Evolutionary conservation across 2,329 filamentous ascomycete species (phyloP).

Genomic region (Xylaria sp.): DNA sequence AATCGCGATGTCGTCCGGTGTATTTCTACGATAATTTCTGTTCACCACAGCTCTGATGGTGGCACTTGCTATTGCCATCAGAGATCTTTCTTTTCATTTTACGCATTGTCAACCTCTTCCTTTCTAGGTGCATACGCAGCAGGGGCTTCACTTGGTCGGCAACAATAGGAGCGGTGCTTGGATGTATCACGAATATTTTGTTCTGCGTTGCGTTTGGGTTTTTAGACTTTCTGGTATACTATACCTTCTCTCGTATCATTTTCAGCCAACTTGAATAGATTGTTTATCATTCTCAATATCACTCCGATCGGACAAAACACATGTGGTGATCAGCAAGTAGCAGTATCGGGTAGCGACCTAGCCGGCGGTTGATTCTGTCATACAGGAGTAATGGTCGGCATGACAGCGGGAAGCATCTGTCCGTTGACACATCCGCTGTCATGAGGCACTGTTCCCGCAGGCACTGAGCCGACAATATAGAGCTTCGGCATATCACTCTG

Average conservation of each 20-base stretch:
- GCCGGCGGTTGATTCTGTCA: slow-evolving; percentile 35
- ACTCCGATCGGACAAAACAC: slow-evolving; percentile 22
- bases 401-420: slow-evolving; percentile 44
- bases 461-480: slow-evolving; percentile 29
- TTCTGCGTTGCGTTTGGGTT: slow-evolving; percentile 15
- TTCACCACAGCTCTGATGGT: slow-evolving; percentile 32
- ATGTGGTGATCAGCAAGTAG: slow-evolving; percentile 36
- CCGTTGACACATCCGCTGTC: slow-evolving; percentile 44
- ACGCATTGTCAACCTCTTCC: slow-evolving; percentile 20
- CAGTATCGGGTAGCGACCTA: slow-evolving; percentile 41
- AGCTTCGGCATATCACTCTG: slow-evolving; percentile 6
- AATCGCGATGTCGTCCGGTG: slow-evolving; percentile 43
- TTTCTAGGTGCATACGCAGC: slow-evolving; percentile 21
- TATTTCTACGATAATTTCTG: slow-evolving; percentile 33
- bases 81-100: slow-evolving; percentile 20
- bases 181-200: slow-evolving; percentile 22
- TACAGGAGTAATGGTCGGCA: slow-evolving; percentile 43
- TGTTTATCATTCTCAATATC: slow-evolving; percentile 15
- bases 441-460: slow-evolving; percentile 42
- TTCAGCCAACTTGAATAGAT: slow-evolving; percentile 36
- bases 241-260: slow-evolving; percentile 11
- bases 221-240: slow-evolving; percentile 10
- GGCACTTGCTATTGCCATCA: slow-evolving; percentile 31
- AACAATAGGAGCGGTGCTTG: slow-evolving; percentile 27
- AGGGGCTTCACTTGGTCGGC: slow-evolving; percentile 36